phyloP scores from a whole-genome alignment of 176 grass and related monocot genomes.

The Elaeis guineensis region DNA sequence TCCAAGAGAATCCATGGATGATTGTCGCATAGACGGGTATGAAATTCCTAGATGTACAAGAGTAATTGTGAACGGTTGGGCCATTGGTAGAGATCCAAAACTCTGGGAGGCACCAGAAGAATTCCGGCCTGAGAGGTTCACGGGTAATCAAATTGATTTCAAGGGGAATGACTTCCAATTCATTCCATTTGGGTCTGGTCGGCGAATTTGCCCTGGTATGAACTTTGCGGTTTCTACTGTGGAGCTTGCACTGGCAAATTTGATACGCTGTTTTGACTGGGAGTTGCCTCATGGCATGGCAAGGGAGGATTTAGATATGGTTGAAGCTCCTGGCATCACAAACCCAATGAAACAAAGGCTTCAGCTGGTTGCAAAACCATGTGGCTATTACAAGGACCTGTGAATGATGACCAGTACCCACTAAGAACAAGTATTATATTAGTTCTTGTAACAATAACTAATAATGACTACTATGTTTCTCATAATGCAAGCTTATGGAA shows the following conservation, averaged over 20 bases:
- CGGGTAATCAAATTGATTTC: background rate
- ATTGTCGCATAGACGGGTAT: background rate
- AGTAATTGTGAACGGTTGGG: background rate
- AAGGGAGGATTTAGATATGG: background rate
- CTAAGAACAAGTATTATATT: no score
- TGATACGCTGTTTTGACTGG: background rate
- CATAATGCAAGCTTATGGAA: no score
- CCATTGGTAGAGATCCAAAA: background rate
- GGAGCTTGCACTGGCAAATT: background rate
- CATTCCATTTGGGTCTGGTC: background rate
- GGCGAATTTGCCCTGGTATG: conserved; percentile 1
- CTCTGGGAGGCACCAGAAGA: background rate
- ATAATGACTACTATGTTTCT: no score
- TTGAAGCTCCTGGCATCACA: no score
- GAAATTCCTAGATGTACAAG: background rate
- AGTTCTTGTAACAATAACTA: no score
- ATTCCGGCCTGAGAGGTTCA: conserved; percentile 2
- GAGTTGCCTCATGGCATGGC: background rate
- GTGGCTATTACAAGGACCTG: no score
- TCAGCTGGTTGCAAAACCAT: no score
- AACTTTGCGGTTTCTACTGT: background rate
- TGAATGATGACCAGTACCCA: no score
- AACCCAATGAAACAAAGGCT: no score
- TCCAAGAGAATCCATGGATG: background rate
- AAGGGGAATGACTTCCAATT: background rate